These are phyloP conservation scores for Tolypocladium tundrense DNA, from an alignment of 2,329 filamentous ascomycete genomes.

Conservation along the genomic window DNA sequence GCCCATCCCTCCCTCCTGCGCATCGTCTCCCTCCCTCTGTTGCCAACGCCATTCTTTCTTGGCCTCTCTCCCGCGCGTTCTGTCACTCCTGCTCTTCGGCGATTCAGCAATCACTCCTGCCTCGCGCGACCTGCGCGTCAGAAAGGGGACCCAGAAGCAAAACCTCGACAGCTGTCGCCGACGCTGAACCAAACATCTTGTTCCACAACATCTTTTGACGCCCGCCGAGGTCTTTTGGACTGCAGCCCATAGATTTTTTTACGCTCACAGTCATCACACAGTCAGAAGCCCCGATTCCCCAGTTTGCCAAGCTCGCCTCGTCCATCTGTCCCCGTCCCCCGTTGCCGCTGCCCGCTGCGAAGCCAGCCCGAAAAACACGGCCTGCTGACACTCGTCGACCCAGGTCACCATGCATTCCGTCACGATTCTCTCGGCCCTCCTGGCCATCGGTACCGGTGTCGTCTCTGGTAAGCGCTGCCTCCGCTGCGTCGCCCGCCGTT, in stretches of 20 bases:
- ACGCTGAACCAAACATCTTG: conserved; percentile 2
- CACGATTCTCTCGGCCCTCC: conserved; percentile 32
- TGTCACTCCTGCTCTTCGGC: neutral
- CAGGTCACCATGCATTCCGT: conserved; percentile 36
- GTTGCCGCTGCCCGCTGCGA: neutral
- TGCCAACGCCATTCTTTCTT: neutral
- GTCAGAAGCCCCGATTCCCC: conserved; percentile 5
- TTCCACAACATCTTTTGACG: conserved; percentile 12
- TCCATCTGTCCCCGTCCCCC: neutral
- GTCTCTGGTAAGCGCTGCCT: conserved; percentile 29
- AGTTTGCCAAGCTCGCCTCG: neutral
- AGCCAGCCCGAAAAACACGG: neutral
- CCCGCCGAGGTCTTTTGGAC: conserved; percentile 12
- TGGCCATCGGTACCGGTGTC: conserved; percentile 29
- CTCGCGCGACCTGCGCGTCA: conserved; percentile 2
- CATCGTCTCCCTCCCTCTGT: conserved; percentile 13
- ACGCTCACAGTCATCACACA: conserved; percentile 5
- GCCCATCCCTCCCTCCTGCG: neutral
- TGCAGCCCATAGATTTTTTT: conserved; percentile 10
- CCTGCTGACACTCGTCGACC: conserved; percentile 8
- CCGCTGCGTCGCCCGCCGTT: neutral
- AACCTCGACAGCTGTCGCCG: neutral
- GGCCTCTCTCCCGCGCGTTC: neutral
- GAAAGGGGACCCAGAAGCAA: neutral
- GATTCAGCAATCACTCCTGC: neutral